phyloP scores from a whole-genome alignment of 1,284 basidiomycete genomes.

The Cutaneotrichosporon sp. region DNA sequence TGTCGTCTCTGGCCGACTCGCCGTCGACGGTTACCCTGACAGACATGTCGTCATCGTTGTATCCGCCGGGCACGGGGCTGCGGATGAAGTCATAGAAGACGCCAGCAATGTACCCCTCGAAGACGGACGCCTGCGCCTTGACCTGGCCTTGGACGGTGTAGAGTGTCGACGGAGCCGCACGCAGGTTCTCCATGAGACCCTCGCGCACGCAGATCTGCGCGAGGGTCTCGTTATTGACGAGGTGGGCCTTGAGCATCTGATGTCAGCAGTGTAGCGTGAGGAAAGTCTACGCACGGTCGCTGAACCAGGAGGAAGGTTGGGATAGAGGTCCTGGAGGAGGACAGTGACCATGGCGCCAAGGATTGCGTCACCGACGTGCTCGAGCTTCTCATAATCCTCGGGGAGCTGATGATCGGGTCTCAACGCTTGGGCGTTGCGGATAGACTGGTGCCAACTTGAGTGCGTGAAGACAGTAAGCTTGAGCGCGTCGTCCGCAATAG shows the following conservation, averaged over 20 bases:
- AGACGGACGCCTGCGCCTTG: slow-evolving; percentile 37
- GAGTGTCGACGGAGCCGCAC: slow-evolving; percentile 24
- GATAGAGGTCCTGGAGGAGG: slow-evolving; percentile 42
- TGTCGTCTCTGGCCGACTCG: slow-evolving; percentile 6
- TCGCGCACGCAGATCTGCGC: slow-evolving; percentile 36
- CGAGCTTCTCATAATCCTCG: slow-evolving; percentile 47
- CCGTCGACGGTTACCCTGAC: slow-evolving; percentile 13
- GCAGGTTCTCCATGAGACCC: slow-evolving; percentile 29
- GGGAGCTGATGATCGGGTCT: slow-evolving; percentile 17
- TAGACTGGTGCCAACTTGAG: slow-evolving; percentile 14
- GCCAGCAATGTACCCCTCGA: slow-evolving; percentile 47
- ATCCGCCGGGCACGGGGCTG: slow-evolving; percentile 18
- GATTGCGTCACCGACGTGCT: slow-evolving; percentile 45
- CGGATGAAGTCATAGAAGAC: slow-evolving; percentile 37
- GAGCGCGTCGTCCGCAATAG: slow-evolving; percentile 31
- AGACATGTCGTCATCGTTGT: slow-evolving; percentile 4
- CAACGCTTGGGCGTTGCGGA: slow-evolving; percentile 18
- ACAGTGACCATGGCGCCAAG: slow-evolving; percentile 35
- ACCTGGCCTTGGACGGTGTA: slow-evolving; percentile 25
- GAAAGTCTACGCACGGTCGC: slow-evolving; percentile 35
- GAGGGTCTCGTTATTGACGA: slow-evolving; percentile 38
- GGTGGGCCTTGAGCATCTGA: slow-evolving; percentile 37
- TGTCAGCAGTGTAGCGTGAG: slow-evolving; percentile 9
- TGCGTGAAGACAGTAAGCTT: slow-evolving; percentile 34
- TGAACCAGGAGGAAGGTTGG: slow-evolving; percentile 34